phyloP scores from a whole-genome alignment of 176 grass and related monocot species.

The Phyllostachys edulis region DNA sequence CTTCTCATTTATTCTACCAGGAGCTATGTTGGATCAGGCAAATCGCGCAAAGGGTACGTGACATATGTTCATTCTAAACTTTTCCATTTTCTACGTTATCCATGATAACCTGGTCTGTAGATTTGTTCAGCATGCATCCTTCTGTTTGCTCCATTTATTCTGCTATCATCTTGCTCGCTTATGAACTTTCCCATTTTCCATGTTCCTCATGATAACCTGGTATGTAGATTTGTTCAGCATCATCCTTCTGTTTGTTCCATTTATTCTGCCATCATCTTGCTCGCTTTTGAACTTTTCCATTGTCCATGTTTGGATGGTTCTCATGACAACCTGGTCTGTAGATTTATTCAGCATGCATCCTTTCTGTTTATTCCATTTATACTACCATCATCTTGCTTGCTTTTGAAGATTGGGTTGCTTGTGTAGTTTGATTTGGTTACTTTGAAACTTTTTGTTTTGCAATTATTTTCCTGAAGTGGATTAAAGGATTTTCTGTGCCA shows the following conservation, averaged over 20 bases:
- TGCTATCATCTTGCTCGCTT: background rate
- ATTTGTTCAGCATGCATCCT: background rate
- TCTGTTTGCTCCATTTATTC: slow-evolving; percentile 14
- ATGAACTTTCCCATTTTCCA: background rate
- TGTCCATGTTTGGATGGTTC: background rate
- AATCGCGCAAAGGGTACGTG: slow-evolving; percentile 90
- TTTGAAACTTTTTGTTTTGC: background rate
- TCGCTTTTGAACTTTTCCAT: background rate
- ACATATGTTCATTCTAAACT: background rate
- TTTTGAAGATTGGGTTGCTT: slow-evolving; percentile 21
- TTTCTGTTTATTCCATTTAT: background rate
- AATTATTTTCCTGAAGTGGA: background rate
- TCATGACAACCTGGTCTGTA: background rate
- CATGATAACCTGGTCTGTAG: background rate
- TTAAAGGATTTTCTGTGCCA: background rate
- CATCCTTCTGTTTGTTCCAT: background rate
- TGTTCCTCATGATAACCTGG: background rate
- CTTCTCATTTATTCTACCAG: slow-evolving; percentile 31
- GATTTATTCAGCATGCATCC: slow-evolving; percentile 12
- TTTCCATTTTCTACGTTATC: background rate
- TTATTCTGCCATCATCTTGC: background rate
- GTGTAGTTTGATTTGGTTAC: slow-evolving; percentile 4
- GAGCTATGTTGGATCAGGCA: slow-evolving; percentile 79
- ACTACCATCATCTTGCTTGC: background rate
- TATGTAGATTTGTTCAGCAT: background rate